phyloP scores from a whole-genome alignment of 2,329 filamentous ascomycete genomes.

The Delphinella strobiligena region DNA sequence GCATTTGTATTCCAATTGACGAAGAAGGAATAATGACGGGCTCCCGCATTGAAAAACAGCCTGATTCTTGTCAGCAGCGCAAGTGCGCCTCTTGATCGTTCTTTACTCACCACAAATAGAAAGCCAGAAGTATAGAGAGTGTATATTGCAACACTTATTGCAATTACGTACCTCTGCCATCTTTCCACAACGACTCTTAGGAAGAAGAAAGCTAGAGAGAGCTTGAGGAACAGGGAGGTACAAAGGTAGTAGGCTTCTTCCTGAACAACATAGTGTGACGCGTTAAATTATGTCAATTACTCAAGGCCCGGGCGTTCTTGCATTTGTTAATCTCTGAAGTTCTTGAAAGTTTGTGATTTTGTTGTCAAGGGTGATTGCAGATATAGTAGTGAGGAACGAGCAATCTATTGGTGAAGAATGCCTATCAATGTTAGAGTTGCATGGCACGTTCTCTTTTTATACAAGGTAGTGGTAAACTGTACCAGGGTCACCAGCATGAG shows the following conservation, averaged over 20 bases:
- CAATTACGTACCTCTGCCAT: slow-evolving; percentile 22
- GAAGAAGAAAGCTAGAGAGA: slow-evolving; percentile 34
- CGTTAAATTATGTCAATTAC: not conserved
- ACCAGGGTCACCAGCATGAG: slow-evolving; percentile 7
- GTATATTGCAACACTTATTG: slow-evolving; percentile 11
- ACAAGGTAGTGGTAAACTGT: not conserved
- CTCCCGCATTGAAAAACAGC: slow-evolving; percentile 7
- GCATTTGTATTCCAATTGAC: not conserved
- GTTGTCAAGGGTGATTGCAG: not conserved
- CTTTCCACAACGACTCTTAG: slow-evolving; percentile 26
- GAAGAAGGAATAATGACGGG: slow-evolving; percentile 4
- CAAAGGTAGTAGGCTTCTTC: slow-evolving; percentile 27
- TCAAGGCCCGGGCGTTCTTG: not conserved
- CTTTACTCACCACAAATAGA: slow-evolving; percentile 14
- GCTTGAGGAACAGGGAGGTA: slow-evolving; percentile 29
- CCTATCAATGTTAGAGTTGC: not conserved
- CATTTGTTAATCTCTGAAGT: not conserved
- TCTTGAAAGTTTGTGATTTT: not conserved
- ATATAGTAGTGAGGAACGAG: not conserved
- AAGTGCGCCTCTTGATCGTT: not conserved
- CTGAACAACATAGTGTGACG: slow-evolving; percentile 15
- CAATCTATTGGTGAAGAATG: not conserved
- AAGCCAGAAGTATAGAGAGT: slow-evolving; percentile 24
- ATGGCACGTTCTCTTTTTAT: not conserved
- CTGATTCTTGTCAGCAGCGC: not conserved